Base-by-base conservation (phyloP, 2,329 filamentous ascomycete species). In the Cladophialophora exuberans region DNA sequence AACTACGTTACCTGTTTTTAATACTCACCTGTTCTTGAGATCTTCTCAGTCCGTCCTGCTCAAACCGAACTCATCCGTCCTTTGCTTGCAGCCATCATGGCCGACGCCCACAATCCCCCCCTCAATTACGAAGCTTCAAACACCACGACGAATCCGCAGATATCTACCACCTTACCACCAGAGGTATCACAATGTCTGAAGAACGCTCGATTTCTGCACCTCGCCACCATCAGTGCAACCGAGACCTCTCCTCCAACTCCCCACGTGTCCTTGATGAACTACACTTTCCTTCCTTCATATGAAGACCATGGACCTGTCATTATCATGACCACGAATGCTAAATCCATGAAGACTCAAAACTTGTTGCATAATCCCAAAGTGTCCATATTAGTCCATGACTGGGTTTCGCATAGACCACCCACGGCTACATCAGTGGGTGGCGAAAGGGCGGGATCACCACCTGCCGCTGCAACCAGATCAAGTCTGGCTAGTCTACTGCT, bases 201-300 rank as follows among this genome's bases (percentile, higher is more conserved):
- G 70, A 97, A 97, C 76, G 90, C 93, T 45, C 87, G 93, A 65
- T 99, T 97, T 76, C 90, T 99, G 64, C 94, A 99, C 73, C 87
- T 99, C 49, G 92, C 94, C 65, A 99, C 94, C 53, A 95, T 89
- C 72, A 59, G 62, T 23, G 53, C 57, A 10, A 50, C 55, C 18
- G 35, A 54, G 39, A 52, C 49, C 17, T 26, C 43, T 17, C 85
- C 85, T 65, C 81, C 88, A 64, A 88, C 94, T 67, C 94, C 94
- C 7, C 90, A 97, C 71, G 90, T 97, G 63, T 95, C 91, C 31
- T 84, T 99, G 62, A 99, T 99, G 94, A 97, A 96, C 79, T 97
- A 97, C 78, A 97, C 94, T 68, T 97, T 97, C 75, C 87, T 99
- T 18, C 88, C 91, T 33, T 51, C 41, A 31, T 62, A 62, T 36